Conservation (phyloP, 2,329 filamentous ascomycete genomes). For the Aspergillus fumigatiaffinis region DNA sequence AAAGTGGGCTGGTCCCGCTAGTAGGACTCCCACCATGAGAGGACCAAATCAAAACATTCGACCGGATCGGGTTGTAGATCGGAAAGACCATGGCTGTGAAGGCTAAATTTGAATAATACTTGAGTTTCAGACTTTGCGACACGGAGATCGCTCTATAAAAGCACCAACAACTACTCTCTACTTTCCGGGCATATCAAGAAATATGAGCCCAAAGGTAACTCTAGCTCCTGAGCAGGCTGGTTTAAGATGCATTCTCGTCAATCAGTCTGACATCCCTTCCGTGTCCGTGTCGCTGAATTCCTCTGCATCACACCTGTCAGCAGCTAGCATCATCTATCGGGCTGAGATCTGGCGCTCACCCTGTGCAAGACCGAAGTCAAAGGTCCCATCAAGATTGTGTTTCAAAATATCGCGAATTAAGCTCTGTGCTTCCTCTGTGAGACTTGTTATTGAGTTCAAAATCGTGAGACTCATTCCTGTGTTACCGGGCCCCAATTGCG, state of each 20-base stretch:
- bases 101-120: not conserved
- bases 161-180: not conserved
- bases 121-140: not conserved
- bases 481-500: constrained; percentile 24
- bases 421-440: constrained; percentile 24
- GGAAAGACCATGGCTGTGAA: not conserved
- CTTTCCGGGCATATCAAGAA: too few relatives aligned
- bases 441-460: constrained; percentile 19
- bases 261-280: constrained; percentile 15
- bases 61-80: not conserved
- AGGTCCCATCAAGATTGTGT: constrained; percentile 17
- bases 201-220: not conserved
- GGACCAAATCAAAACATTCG: not conserved
- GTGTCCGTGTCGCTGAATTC: constrained; percentile 20
- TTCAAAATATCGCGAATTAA: constrained; percentile 26
- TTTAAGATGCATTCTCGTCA: not conserved
- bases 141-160: not conserved
- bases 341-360: constrained; percentile 8
- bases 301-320: constrained; percentile 14
- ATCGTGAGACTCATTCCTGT: constrained; percentile 28
- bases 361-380: constrained; percentile 21
- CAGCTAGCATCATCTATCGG: not conserved
- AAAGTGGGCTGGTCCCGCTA: constrained; percentile 18
- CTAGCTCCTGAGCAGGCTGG: not conserved
- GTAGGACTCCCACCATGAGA: not conserved